Base-by-base conservation (phyloP, 345 rosid species). In the Pugionium dolabratum region DNA sequence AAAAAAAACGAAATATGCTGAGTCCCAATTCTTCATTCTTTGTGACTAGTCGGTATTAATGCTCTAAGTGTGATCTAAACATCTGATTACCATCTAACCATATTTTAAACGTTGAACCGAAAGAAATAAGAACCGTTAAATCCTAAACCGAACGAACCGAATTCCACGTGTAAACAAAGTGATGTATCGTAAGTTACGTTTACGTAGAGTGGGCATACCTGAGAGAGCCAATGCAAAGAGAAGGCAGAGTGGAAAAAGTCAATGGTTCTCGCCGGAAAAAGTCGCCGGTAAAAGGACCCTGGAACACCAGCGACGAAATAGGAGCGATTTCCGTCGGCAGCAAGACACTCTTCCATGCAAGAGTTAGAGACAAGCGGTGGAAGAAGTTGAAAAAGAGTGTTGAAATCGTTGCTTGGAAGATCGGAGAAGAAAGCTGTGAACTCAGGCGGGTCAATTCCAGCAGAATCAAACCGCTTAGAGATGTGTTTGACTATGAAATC, bases 161-260 rank as follows among this genome's bases (percentile, higher is more conserved):
- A 49, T 35, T 48, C 43, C 6, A 59, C 25, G 9, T 32, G 39
- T 31, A 35, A 37, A 5, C 18, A 31, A 26, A 5, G 52, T 51
- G 59, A 50, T 4, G 18, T 50, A 33, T 9, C 4, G 7, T 28
- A 44, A 1, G 36, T 27, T 65, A 32, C 57, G 41, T 68, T 2
- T 66, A 47, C 7, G 59, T 59, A 40, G 35, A 48, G 37, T 39
- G 39, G 33, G 35, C 5, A 67, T 48, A 76, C 98, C 98, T 93
- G 97, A 33, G 98, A 93, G 54, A 93, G 91, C 98, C 98, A 93
- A 40, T 93, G 98, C 80, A 93, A 75, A 18, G 93, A 93, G 66
- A 93, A 93, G 6, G 97, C 91, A 1, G 98, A 93, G 77, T 93
- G 94, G 64, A 93, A 93, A 42, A 93, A 67, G 63, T 93, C 79